These are phyloP conservation scores for Aspergillus campestris DNA, from an alignment of 495 filamentous ascomycete genomes.

Conservation along the genomic window DNA sequence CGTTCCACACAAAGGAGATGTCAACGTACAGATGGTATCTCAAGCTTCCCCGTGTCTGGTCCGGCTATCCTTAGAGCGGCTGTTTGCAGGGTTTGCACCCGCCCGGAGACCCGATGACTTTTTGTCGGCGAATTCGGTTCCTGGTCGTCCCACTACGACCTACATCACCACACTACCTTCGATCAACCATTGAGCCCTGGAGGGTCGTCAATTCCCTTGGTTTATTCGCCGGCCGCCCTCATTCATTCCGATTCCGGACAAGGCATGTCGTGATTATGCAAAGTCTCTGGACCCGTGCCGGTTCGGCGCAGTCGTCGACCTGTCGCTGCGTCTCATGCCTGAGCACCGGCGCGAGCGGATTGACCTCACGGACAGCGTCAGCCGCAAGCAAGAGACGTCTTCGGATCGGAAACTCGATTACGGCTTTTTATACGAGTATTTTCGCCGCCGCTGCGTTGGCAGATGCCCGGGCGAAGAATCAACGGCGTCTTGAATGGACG, in stretches of 20 bases:
- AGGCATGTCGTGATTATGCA: constrained; percentile 52
- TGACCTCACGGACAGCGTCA: constrained; percentile 45
- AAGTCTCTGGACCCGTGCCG: constrained; percentile 61
- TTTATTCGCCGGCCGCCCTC: not conserved
- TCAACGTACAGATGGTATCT: too few relatives aligned
- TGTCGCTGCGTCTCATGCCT: constrained; percentile 60
- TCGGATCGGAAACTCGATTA: constrained; percentile 54
- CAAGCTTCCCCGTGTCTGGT: too few relatives aligned
- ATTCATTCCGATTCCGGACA: not conserved
- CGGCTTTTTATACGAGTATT: constrained; percentile 62
- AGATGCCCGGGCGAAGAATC: constrained; percentile 55
- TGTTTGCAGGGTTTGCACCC: constrained; percentile 36
- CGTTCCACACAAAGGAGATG: too few relatives aligned
- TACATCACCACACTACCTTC: not conserved
- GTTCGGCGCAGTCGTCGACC: constrained; percentile 43
- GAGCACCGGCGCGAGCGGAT: constrained; percentile 40
- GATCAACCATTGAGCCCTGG: constrained; percentile 4
- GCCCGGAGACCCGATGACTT: constrained; percentile 10
- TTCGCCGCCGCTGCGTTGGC: constrained; percentile 62
- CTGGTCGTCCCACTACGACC: constrained; percentile 7
- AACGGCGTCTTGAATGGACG: constrained; percentile 56
- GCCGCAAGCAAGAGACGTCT: constrained; percentile 44
- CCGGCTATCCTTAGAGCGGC: not conserved
- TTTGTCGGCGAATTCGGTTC: constrained; percentile 16
- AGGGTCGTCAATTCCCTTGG: not conserved